Percentiles rank a stretch among this genome's conserved stretches.
These are phyloP conservation scores for Aspergillus diversus DNA, from an alignment of 495 filamentous ascomycete genomes.

Conservation along the genomic window DNA sequence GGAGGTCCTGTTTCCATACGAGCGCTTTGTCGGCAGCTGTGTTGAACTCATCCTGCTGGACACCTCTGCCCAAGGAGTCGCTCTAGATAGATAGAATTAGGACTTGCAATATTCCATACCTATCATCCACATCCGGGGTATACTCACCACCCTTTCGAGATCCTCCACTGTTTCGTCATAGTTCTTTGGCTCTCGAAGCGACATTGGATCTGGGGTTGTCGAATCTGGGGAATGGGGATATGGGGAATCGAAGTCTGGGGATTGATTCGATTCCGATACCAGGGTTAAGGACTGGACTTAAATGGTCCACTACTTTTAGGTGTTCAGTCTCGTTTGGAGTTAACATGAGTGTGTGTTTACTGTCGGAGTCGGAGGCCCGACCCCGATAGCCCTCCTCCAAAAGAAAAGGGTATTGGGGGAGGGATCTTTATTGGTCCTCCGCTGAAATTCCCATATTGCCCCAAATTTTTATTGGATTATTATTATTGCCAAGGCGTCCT, in stretches of 20 bases:
- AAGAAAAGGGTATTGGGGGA: neutral
- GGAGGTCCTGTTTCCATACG: slow-evolving; percentile 61
- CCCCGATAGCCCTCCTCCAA: neutral
- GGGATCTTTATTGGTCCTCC: too few relatives aligned
- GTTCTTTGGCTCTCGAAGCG: neutral
- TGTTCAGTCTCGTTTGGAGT: neutral
- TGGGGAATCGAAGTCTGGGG: neutral
- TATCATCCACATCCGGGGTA: neutral
- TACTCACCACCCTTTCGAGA: neutral
- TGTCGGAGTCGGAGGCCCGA: neutral
- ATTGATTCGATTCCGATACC: neutral
- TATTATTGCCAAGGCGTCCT: neutral
- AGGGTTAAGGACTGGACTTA: neutral
- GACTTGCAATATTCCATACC: neutral
- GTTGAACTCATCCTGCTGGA: neutral
- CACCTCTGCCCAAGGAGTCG: neutral
- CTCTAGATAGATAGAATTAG: neutral
- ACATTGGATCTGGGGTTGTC: neutral
- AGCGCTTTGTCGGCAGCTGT: slow-evolving; percentile 38
- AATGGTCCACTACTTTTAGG: neutral
- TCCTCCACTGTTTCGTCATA: neutral
- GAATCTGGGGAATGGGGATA: neutral
- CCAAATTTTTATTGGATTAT: neutral
- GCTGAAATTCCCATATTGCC: neutral
- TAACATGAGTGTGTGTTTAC: neutral